phyloP scores from a whole-genome alignment of 257 asterid genomes.

The Rauvolfia tetraphylla region DNA sequence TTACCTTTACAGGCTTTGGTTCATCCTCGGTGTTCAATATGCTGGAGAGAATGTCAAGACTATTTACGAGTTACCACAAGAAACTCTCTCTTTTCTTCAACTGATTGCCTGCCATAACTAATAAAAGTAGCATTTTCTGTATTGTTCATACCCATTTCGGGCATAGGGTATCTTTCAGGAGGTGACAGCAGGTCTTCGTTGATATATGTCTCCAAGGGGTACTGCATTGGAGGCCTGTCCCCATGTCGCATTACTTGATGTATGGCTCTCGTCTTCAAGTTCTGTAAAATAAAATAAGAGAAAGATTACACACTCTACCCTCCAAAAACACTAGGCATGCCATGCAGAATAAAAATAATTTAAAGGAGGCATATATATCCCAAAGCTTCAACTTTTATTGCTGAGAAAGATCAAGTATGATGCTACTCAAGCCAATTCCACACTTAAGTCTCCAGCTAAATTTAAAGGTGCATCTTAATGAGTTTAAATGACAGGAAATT shows the following conservation, averaged over 20 bases:
- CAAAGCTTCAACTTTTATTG: neutral
- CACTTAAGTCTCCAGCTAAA: neutral
- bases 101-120: slow-evolving; percentile 45
- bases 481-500: neutral
- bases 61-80: slow-evolving; percentile 68
- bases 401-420: neutral
- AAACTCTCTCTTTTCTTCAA: slow-evolving; percentile 66
- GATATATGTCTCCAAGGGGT: slow-evolving; percentile 56
- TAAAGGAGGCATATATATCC: neutral
- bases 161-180: slow-evolving; percentile 60
- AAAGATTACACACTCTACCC: neutral
- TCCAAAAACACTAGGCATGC: neutral
- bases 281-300: slow-evolving; percentile 34
- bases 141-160: slow-evolving; percentile 37
- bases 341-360: neutral
- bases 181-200: slow-evolving; percentile 50
- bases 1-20: slow-evolving; percentile 66
- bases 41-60: slow-evolving; percentile 77
- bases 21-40: slow-evolving; percentile 68
- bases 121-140: slow-evolving; percentile 34
- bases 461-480: neutral
- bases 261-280: slow-evolving; percentile 51
- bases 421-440: neutral
- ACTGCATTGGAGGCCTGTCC: slow-evolving; percentile 29
- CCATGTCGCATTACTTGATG: slow-evolving; percentile 42